Base-by-base conservation (phyloP, 2,329 filamentous ascomycete species). In the Cladophialophora yegresii region DNA sequence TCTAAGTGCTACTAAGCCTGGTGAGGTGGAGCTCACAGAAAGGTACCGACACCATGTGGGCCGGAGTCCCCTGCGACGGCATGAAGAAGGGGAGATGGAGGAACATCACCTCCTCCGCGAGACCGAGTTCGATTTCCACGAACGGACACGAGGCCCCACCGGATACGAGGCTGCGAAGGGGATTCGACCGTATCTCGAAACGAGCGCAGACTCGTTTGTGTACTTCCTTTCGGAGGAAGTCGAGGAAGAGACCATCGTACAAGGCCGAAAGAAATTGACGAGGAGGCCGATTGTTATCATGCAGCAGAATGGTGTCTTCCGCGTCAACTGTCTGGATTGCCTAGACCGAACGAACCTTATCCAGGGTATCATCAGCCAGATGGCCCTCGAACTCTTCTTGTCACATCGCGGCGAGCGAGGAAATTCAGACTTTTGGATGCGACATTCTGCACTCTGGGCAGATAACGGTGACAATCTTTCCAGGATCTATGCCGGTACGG, bases 111-210 rank as follows among this genome's bases (percentile, higher is more conserved):
- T 97, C 43, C 78, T 98, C 32, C 85, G 85, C 67, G 85, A 89
- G 64, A 96, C 93, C 0, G 91, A 96, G 73, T 99, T 95, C 74
- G 95, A 99, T 77, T 98, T 99, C 65, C 93, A 98, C 74, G 93
- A 93, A 3, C 92, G 98, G 76, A 96, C 95, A 1, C 90, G 90
- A 72, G 91, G 90, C 0, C 89, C 91, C 0, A 85, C 85, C 62
- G 93, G 93, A 2, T 98, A 97, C 74, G 92, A 96, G 75, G 92
- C 91, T 62, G 95, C 93, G n/a, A 88, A 85, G 70, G 86, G 89
- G 71, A 96, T 99, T 67, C 87, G 88, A 53, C 84, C 86, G 55
- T 88, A 91, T 70, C 91, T 98, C 40, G 86, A 90, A 64, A 78
- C 86, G 61, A 95, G 92, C 26, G 89, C 91, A 6, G 88, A 96